Base-by-base conservation (phyloP, 2,329 filamentous ascomycete genomes). In the Chrysoporthe cubensis region DNA sequence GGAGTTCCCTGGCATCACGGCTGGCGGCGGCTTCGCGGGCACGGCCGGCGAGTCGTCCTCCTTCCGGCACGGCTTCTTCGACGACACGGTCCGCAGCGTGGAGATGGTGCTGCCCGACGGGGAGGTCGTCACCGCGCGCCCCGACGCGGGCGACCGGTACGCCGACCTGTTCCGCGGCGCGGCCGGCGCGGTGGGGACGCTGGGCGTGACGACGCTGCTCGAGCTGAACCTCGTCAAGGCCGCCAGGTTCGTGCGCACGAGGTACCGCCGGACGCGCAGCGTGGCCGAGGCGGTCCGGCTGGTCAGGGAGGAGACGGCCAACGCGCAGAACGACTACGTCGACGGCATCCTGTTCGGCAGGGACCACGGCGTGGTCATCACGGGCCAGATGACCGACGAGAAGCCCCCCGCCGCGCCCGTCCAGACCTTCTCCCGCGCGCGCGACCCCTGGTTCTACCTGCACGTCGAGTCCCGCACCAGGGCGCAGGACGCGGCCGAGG, bases 401-500 rank as follows among this genome's bases (percentile, higher is more conserved):
- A 78, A 80, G 34, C 83, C 82, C 3, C 71, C 74, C 2, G 75
- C 72, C 18, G 72, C 71, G 37, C 72, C 61, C 68, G 78, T 69
- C 79, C 89, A 88, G 83, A 82, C 84, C 7, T 86, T 88, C 59
- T 85, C 81, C 73, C 80, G 84, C 42, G 82, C 88, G 4, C 81
- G 82, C 72, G 91, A 94, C 74, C 89, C 90, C 1, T 94, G 91
- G 91, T 93, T 89, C 77, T 94, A 93, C 75, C 81, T 94, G 68
- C 91, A 93, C 75, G 91, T 87, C 21, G 80, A 85, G 73, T 80
- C 85, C 50, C 76, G 76, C 69, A 85, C 16, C 14, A 54, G 63
- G 14, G 52, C 46, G 18, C 8, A 34, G 56, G 8, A 37, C 60
- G 71, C 66, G 1, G 73, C 76, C 18, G 76, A 75, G 64, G 88